Evolutionary conservation across 2,329 filamentous ascomycete genomes (phyloP).

Genomic region (Neoascochyta sp.): DNA sequence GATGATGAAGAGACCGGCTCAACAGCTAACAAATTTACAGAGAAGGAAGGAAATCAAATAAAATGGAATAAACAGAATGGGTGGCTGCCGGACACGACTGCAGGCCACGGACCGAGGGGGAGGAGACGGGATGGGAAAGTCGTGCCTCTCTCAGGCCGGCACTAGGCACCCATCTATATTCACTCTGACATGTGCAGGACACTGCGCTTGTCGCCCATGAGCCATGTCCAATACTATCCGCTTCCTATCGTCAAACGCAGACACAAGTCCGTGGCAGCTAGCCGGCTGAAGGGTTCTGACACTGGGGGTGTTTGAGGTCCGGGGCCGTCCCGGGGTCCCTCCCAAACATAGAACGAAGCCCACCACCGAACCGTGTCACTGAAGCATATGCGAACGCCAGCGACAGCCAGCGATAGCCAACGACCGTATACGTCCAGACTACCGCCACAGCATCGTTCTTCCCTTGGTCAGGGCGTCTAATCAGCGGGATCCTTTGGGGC

Average conservation of each 20-base stretch:
- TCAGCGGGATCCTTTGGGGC: conserved; percentile 9
- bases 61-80: too few species aligned
- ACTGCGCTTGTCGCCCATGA: conserved; percentile 24
- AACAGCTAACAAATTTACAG: conserved; percentile 18
- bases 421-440: too few species aligned
- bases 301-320: conserved; percentile 31
- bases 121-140: conserved; percentile 18
- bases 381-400: conserved; percentile 12
- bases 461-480: conserved; percentile 11
- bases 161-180: conserved; percentile 32
- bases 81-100: conserved; percentile 7
- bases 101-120: conserved; percentile 14
- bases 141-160: conserved; percentile 14
- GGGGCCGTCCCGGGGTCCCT: conserved; percentile 23
- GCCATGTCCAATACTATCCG: conserved; percentile 26
- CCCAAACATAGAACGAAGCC: conserved; percentile 27
- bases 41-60: conserved; percentile 12
- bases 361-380: conserved; percentile 17
- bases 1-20: conserved; percentile 37
- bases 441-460: conserved; percentile 20
- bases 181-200: conserved; percentile 27
- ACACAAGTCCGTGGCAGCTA: conserved; percentile 32
- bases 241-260: conserved; percentile 37
- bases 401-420: too few species aligned
- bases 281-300: conserved; percentile 24